A percentile compares a stretch with the other conserved stretches of the same genome.
Conservation (phyloP, 768 basidiomycete genomes). For the Serpula lacrymans region DNA sequence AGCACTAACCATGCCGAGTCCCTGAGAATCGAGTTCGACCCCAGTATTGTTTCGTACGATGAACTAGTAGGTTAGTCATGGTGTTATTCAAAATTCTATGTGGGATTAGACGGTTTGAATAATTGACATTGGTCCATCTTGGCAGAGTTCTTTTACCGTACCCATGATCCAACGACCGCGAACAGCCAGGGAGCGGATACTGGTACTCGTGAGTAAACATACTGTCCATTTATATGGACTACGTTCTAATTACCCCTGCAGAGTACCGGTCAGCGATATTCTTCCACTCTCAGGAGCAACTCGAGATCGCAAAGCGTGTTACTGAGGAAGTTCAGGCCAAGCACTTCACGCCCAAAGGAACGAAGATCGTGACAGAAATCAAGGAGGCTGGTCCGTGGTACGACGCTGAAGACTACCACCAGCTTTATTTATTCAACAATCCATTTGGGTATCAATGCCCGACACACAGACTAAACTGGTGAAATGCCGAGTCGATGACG, state of each 20-base stretch:
- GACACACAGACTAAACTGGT: conserved; percentile 85
- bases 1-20: conserved; percentile 88
- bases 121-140: neutral
- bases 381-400: conserved; percentile 72
- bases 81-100: neutral
- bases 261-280: conserved; percentile 96
- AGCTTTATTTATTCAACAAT: conserved; percentile 76
- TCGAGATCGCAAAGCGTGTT: conserved; percentile 65
- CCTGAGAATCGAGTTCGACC: conserved; percentile 83
- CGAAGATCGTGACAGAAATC: conserved; percentile 80
- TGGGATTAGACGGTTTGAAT: neutral
- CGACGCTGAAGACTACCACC: conserved; percentile 81
- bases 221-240: neutral
- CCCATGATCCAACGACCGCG: conserved; percentile 86
- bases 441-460: conserved; percentile 91
- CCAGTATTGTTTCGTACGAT: conserved; percentile 68
- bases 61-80: conserved; percentile 78
- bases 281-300: conserved; percentile 70
- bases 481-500: conserved; percentile 11
- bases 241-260: conserved; percentile 22
- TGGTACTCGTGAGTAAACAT: conserved; percentile 64
- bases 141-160: conserved; percentile 90
- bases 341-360: conserved; percentile 69
- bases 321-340: conserved; percentile 82
- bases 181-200: conserved; percentile 76